These are phyloP conservation scores for Adansonia madagascariensis DNA, from an alignment of 441 rosid species.

Conservation along the genomic window DNA sequence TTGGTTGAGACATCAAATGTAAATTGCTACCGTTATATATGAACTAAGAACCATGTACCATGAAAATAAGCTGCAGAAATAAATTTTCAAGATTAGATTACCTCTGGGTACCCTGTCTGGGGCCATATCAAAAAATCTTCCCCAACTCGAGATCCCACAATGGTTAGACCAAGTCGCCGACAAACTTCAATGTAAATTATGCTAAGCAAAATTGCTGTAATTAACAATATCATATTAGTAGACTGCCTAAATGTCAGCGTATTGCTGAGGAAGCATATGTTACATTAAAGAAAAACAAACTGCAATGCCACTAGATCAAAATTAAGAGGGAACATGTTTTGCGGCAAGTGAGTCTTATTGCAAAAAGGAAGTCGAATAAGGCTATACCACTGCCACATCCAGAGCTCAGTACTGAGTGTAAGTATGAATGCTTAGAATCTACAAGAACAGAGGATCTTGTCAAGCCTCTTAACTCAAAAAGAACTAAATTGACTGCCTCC, in stretches of 20 bases:
- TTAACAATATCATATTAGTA: constrained; percentile 31
- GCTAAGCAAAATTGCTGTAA: constrained; percentile 85
- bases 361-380: constrained; percentile 28
- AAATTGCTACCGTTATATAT: not conserved
- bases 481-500: constrained; percentile 81
- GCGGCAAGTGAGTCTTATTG: constrained; percentile 15
- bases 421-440: constrained; percentile 69
- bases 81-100: constrained; percentile 34
- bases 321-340: not conserved
- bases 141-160: constrained; percentile 95
- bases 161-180: constrained; percentile 65
- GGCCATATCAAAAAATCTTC: constrained; percentile 96
- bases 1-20: constrained; percentile 12
- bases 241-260: not conserved
- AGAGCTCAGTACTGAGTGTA: constrained; percentile 71
- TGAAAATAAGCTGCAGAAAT: constrained; percentile 7
- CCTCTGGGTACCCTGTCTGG: constrained; percentile 76
- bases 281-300: constrained; percentile 11
- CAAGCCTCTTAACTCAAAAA: constrained; percentile 77
- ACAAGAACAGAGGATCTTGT: constrained; percentile 65
- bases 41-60: not conserved
- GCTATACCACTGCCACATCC: constrained; percentile 77
- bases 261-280: not conserved
- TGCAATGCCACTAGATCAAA: not conserved
- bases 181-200: constrained; percentile 92